Conservation (phyloP, 495 filamentous ascomycete genomes). For the Aspergillus sclerotioniger region DNA sequence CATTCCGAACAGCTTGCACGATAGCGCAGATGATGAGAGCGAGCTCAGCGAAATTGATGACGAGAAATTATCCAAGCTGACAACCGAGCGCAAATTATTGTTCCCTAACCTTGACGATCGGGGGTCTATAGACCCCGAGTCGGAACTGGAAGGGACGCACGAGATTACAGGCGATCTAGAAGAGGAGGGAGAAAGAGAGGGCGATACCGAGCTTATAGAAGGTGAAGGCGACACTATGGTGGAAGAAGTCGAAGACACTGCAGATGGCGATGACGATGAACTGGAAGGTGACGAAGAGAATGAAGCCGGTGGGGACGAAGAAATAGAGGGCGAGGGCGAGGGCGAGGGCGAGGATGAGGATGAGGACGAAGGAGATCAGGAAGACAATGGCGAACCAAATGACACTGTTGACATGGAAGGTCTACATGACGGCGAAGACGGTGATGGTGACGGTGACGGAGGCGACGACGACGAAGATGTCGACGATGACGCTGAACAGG, state of each 20-base stretch:
- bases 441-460: slow-evolving; percentile 30
- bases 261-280: slow-evolving; percentile 10
- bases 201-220: slow-evolving; percentile 21
- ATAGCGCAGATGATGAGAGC: slow-evolving; percentile 78
- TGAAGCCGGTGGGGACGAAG: slow-evolving; percentile 14
- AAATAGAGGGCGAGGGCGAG: slow-evolving; percentile 14
- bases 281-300: slow-evolving; percentile 17
- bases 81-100: slow-evolving; percentile 28
- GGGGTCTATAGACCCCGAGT: slow-evolving; percentile 25
- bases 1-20: slow-evolving; percentile 62
- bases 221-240: slow-evolving; percentile 10
- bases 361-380: slow-evolving; percentile 12
- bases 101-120: slow-evolving; percentile 38
- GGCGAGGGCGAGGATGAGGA: slow-evolving; percentile 19
- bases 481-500: slow-evolving; percentile 19
- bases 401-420: slow-evolving; percentile 7
- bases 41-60: slow-evolving; percentile 71
- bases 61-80: slow-evolving; percentile 44
- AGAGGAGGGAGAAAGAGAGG: slow-evolving; percentile 23
- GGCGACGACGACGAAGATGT: slow-evolving; percentile 12
- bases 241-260: slow-evolving; percentile 11
- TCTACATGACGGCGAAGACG: slow-evolving; percentile 19
- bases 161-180: slow-evolving; percentile 31
- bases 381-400: slow-evolving; percentile 16
- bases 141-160: slow-evolving; percentile 29